Conservation (phyloP, 331 rosid genomes). For the Saraca asoca region DNA sequence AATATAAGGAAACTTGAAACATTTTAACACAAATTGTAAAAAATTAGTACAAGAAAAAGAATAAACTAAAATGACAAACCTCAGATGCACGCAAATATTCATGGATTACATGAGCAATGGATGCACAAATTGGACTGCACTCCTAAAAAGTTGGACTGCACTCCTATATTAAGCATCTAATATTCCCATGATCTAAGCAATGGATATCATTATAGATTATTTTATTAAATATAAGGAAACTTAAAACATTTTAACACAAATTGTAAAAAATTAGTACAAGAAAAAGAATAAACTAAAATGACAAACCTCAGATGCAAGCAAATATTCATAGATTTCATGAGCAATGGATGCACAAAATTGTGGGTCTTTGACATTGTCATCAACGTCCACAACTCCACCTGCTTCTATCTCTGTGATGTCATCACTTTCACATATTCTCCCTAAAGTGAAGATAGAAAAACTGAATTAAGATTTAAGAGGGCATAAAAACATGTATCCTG, state of each 20-base stretch:
- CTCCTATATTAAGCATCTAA: too few species aligned
- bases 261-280: background rate
- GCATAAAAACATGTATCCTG: too few species aligned
- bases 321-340: slow-evolving; percentile 42
- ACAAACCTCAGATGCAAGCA: slow-evolving; percentile 50
- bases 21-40: slow-evolving; percentile 10
- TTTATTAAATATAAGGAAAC: background rate
- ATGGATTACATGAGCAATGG: slow-evolving; percentile 42
- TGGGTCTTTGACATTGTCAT: slow-evolving; percentile 40
- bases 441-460: slow-evolving; percentile 27
- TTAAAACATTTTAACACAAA: slow-evolving; percentile 1
- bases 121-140: too few species aligned
- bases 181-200: too few species aligned
- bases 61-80: slow-evolving; percentile 35
- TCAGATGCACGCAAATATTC: slow-evolving; percentile 45
- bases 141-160: too few species aligned
- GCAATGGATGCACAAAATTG: slow-evolving; percentile 44
- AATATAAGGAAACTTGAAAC: background rate
- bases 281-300: slow-evolving; percentile 1
- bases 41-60: background rate
- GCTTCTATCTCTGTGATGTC: slow-evolving; percentile 16
- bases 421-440: slow-evolving; percentile 26
- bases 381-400: slow-evolving; percentile 40
- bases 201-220: too few species aligned
- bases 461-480: background rate